Base-by-base conservation (phyloP, 176 grass and related monocot species). In the Oryza brachyantha region DNA sequence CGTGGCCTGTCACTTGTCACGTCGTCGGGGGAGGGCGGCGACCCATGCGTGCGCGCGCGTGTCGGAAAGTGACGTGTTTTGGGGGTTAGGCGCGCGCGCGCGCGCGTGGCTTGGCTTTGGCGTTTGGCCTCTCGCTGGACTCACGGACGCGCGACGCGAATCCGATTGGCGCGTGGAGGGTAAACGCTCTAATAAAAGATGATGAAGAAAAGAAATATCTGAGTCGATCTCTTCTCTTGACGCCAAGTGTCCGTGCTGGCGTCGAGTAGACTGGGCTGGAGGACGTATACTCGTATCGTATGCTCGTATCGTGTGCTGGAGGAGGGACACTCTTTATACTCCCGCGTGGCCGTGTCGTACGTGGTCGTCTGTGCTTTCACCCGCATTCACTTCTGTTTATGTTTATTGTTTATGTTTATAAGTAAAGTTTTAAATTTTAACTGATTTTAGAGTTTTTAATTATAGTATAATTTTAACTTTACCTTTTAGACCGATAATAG, bases 121-220 rank as follows among this genome's bases (percentile, higher is more conserved):
- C 13, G 2, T 32, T 32, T 14, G 13, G 42, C 42, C 42, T 48
- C 45, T 48, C 45, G 45, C 21, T 55, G 52, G 52, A 55, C 52
- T 22, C 52, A 55, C 60, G 24, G 26, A 61, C 6, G 38, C 6
- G 38, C 26, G 80, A 61, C 42, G 61, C 24, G 73, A 64, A 65
- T 71, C 57, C 81, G 68, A 68, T 50, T 79, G 80, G 60, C 48
- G 34, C 64, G 21, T 59, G 31, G 22, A 43, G 3, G 22, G 8
- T 16, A 8, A 22, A 74, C 14, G 13, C 13, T 52, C 48, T 6
- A n/a, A 5, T 21, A 52, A 19, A 52, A 52, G 46, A 12, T 0
- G 39, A 19, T 7, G 16, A 46, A 6, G 39, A 12, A 10, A 12
- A 41, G 4, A 41, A 73, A 80, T 25, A 70, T 73, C 68, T 22